Percentiles rank a stretch among this genome's conserved stretches.
phyloP scores from a whole-genome alignment of 1,284 basidiomycete genomes.

The Melampsora larici-populina region DNA sequence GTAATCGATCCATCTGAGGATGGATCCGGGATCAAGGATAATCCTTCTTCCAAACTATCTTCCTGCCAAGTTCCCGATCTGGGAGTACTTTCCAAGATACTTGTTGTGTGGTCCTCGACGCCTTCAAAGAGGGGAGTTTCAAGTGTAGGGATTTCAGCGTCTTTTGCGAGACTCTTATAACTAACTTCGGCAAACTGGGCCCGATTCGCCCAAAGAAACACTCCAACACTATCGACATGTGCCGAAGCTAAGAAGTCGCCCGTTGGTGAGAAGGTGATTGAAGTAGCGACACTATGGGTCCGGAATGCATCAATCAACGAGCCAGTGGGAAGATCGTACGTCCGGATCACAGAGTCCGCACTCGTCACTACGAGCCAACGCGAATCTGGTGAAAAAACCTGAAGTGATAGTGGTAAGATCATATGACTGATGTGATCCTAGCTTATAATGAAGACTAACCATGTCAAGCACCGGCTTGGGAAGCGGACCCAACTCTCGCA shows the following conservation, averaged over 20 bases:
- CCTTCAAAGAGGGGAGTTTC: slow-evolving; percentile 75
- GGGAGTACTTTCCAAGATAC: slow-evolving; percentile 33
- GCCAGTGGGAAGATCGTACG: slow-evolving; percentile 92
- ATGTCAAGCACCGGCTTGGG: slow-evolving; percentile 76
- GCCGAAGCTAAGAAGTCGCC: slow-evolving; percentile 93
- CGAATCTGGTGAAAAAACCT: slow-evolving; percentile 90
- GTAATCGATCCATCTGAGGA: slow-evolving; percentile 84
- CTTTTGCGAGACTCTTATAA: slow-evolving; percentile 73
- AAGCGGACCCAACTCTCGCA: slow-evolving; percentile 81
- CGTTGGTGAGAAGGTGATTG: slow-evolving; percentile 85
- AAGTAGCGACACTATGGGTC: slow-evolving; percentile 83
- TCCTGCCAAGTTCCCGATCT: slow-evolving; percentile 17
- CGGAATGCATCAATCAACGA: slow-evolving; percentile 87
- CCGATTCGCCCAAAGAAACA: slow-evolving; percentile 95
- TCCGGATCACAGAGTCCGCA: slow-evolving; percentile 85
- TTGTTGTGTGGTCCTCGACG: slow-evolving; percentile 62
- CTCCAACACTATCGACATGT: slow-evolving; percentile 88
- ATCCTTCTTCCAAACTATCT: slow-evolving; percentile 60
- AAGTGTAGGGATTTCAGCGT: slow-evolving; percentile 72
- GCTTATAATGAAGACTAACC: slow-evolving; percentile 57
- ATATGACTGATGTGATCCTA: neutral
- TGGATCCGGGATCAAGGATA: slow-evolving; percentile 87
- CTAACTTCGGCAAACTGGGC: slow-evolving; percentile 86
- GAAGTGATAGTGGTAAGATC: slow-evolving; percentile 6
- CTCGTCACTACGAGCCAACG: slow-evolving; percentile 86